Evolutionary conservation across 75 land plant species (phyloP).

Genomic region (Cryptomeria japonica): DNA sequence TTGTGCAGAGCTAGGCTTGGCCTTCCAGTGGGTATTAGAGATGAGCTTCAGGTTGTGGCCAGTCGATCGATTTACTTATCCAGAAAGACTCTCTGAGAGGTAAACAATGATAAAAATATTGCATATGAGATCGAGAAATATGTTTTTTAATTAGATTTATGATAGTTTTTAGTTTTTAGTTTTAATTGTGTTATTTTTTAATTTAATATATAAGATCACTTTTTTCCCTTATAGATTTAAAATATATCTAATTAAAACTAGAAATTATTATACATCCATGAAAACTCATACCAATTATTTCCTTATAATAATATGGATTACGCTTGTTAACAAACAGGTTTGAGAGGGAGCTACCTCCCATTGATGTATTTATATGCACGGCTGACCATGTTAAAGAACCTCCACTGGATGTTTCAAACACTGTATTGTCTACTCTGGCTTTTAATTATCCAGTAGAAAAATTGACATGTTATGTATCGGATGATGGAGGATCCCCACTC

Average conservation of each 20-base stretch:
- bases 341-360: slow-evolving; percentile 1
- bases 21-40: slow-evolving; percentile 41
- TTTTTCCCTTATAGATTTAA: no score
- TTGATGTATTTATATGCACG: slow-evolving; percentile 11
- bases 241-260: no score
- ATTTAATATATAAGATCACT: no score
- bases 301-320: not conserved
- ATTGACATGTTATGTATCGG: slow-evolving; percentile 25
- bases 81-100: slow-evolving; percentile 18
- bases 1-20: slow-evolving; percentile 39
- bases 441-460: slow-evolving; percentile 20
- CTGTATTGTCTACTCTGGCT: slow-evolving; percentile 24
- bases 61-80: slow-evolving; percentile 11
- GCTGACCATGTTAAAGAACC: slow-evolving; percentile 14
- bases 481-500: slow-evolving; percentile 25
- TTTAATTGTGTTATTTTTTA: no score
- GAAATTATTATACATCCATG: no score
- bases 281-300: no score
- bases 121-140: not conserved
- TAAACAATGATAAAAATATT: not conserved
- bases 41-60: slow-evolving; percentile 31
- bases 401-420: slow-evolving; percentile 37
- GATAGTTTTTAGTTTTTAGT: no score
- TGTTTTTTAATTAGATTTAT: no score
- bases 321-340: slow-evolving; percentile 10